Evolutionary conservation across 345 rosid species (phyloP), one percentile per base, ranked within the genome.

Genomic region (Streptanthus diversifolius): DNA sequence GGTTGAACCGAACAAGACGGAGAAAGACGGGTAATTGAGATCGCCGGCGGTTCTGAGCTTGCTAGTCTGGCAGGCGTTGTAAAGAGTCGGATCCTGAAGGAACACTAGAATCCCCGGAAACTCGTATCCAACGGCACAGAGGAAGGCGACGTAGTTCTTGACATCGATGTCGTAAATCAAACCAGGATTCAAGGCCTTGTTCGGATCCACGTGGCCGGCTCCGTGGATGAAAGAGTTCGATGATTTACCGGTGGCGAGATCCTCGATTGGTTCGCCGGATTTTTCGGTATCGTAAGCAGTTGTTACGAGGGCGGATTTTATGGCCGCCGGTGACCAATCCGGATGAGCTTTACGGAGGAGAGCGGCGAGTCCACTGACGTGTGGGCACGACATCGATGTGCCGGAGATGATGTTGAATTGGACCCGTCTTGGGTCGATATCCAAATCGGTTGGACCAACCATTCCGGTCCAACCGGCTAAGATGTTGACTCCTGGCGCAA

Each of bases 351-450:
- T 82, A 58, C 82, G 82, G 55, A 89, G 86, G 48, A 91, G 77
- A 1, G 97, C 97, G 7, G 89, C 92, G 53, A 89, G 74, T 49
- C 97, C 97, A 30, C 93, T 89, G 7, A 83, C 90, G 73, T 91
- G 97, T 14, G 96, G 96, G 69, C 97, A 89, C 0, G 97, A 86
- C 97, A 91, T 91, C 1, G 96, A 91, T 7, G 97, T 91, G 5
- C 97, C 97, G 5, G 96, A 89, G 58, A 86, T 84, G 3, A 91
- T 89, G 36, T 91, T 91, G 82, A 87, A 89, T 57, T 72, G 33
- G 6, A 83, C 95, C 32, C 88, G 80, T 76, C 97, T 87, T 4
- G 80, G 83, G 57, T 90, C 97, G 8, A 80, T 85, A 9, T 81
- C 83, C 19, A 88, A 68, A 63, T 79, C 85, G 1, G 95, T 84